Evolutionary conservation across 1,284 basidiomycete genomes (phyloP).

Genomic region (Amylostereum areolatum): DNA sequence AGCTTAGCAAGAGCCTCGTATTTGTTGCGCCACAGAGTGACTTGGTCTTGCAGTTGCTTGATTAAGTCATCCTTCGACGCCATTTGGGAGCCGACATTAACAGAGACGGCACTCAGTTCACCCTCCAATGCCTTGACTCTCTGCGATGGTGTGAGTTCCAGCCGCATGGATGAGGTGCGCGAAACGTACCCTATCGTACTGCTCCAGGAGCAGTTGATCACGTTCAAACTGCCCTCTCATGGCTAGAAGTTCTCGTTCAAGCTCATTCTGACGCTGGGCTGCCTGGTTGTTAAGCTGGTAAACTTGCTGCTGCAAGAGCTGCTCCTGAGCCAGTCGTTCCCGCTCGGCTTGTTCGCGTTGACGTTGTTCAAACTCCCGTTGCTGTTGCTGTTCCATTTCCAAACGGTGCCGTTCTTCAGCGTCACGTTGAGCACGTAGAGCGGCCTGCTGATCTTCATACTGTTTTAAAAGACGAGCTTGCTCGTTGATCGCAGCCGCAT

Average conservation of each 20-base stretch:
- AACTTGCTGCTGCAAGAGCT: slow-evolving; percentile 74
- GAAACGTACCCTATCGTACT: slow-evolving; percentile 84
- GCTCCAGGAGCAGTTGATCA: slow-evolving; percentile 96
- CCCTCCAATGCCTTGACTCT: slow-evolving; percentile 95
- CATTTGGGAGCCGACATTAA: slow-evolving; percentile 86
- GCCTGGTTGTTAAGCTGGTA: slow-evolving; percentile 73
- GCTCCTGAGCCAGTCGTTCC: slow-evolving; percentile 86
- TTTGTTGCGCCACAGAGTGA: slow-evolving; percentile 96
- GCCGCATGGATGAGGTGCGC: slow-evolving; percentile 60
- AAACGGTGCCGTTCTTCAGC: slow-evolving; percentile 76
- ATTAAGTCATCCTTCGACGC: slow-evolving; percentile 93
- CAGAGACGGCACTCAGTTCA: slow-evolving; percentile 76
- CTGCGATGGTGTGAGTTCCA: slow-evolving; percentile 61
- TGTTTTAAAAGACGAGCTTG: slow-evolving; percentile 95
- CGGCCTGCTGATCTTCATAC: slow-evolving; percentile 93
- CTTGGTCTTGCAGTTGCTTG: slow-evolving; percentile 94
- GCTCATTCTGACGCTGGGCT: slow-evolving; percentile 65
- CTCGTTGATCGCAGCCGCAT: slow-evolving; percentile 80
- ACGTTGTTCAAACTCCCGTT: slow-evolving; percentile 87
- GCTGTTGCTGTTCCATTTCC: slow-evolving; percentile 78
- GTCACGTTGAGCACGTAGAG: slow-evolving; percentile 74
- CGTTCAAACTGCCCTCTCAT: slow-evolving; percentile 98
- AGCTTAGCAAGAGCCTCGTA: slow-evolving; percentile 98
- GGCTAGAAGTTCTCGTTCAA: slow-evolving; percentile 87
- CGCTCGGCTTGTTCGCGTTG: slow-evolving; percentile 87